Evolutionary conservation across 352 stramenopile species (phyloP).

Genomic region (Phytophthora quininea): DNA sequence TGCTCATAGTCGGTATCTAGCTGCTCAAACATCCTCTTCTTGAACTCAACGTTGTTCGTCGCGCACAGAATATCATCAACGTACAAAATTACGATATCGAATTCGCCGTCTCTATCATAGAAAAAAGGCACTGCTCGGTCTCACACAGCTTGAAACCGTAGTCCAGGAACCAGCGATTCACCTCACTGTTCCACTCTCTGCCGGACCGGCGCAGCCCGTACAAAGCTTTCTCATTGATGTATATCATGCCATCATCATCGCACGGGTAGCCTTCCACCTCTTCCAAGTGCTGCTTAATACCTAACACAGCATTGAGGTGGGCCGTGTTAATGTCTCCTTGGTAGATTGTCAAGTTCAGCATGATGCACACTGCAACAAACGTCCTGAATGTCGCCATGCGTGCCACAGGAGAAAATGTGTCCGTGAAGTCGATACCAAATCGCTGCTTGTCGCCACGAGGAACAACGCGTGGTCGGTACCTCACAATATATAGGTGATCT

Average conservation of each 20-base stretch:
- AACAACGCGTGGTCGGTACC: conserved; percentile 15
- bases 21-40: not conserved
- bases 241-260: not conserved
- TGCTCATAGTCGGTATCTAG: too few species aligned
- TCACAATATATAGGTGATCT: conserved; percentile 9
- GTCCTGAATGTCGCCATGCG: conserved; percentile 15
- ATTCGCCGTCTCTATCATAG: too few species aligned
- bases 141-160: too few species aligned
- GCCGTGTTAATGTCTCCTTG: not conserved
- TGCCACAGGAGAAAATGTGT: conserved; percentile 11
- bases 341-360: not conserved
- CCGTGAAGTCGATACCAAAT: conserved; percentile 5
- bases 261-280: not conserved
- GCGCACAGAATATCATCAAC: too few species aligned
- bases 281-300: not conserved
- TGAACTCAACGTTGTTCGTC: not conserved
- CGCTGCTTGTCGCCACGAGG: conserved; percentile 11
- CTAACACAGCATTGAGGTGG: too few species aligned
- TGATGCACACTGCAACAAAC: not conserved
- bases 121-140: too few species aligned
- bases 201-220: not conserved
- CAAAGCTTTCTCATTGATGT: not conserved
- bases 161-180: not conserved
- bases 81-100: too few species aligned
- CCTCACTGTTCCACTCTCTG: not conserved